Evolutionary conservation across 345 rosid genomes (phyloP).

Genomic region (Salix viminalis): DNA sequence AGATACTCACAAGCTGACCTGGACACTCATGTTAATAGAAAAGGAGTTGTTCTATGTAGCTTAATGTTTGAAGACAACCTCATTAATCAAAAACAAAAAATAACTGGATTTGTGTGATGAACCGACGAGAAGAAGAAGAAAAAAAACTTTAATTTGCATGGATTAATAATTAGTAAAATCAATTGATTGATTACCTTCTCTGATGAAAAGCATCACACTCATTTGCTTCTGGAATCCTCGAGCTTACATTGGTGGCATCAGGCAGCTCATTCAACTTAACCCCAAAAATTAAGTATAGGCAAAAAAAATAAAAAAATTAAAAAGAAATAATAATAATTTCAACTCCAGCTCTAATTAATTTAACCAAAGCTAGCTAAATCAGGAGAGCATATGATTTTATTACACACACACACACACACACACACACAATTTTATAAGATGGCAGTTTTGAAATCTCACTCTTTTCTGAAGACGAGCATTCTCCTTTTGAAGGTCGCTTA

Average conservation of each 20-base stretch:
- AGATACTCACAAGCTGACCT: fast-evolving
- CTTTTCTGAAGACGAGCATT: conserved; percentile 40
- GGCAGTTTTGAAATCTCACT: conserved; percentile 29
- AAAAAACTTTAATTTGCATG: background rate
- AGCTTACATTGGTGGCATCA: conserved; percentile 20
- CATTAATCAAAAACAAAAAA: no score
- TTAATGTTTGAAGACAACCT: no score
- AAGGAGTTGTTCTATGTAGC: no score
- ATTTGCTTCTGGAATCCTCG: conserved; percentile 11
- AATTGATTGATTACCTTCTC: conserved; percentile 23
- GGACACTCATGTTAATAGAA: no score
- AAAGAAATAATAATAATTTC: background rate
- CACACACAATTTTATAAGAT: background rate
- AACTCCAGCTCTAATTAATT: background rate
- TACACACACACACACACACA: no score
- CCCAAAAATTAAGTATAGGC: background rate
- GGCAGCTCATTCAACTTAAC: conserved; percentile 29
- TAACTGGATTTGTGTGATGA: no score
- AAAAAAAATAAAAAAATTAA: no score
- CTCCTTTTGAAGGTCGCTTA: conserved; percentile 45
- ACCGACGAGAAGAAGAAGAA: no score
- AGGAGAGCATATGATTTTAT: background rate
- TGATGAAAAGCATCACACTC: conserved; percentile 7
- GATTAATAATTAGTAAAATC: background rate
- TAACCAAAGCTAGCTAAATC: background rate